Percentiles rank a stretch among this genome's conserved stretches.
phyloP scores from a whole-genome alignment of 495 filamentous ascomycete species.

The Xylona heveae region DNA sequence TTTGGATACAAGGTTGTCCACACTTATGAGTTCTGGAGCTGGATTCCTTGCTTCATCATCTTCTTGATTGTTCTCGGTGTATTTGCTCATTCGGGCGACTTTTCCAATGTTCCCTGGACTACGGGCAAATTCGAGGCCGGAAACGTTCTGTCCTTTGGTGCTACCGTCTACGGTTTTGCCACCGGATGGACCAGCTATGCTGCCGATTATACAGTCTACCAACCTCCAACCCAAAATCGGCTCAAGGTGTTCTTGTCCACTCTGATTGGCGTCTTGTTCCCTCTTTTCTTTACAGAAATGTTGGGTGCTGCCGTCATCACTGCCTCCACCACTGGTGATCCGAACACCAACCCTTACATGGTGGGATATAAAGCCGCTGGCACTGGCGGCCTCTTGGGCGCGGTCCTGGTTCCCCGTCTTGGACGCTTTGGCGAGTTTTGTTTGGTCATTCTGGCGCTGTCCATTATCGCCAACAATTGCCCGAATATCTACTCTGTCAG shows the following conservation, averaged over 20 bases:
- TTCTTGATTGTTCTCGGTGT: conserved; percentile 55
- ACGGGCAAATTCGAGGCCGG: conserved; percentile 41
- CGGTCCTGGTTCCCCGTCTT: conserved; percentile 40
- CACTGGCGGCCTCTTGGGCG: conserved; percentile 49
- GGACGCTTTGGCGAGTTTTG: conserved; percentile 71
- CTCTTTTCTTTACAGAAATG: conserved; percentile 59
- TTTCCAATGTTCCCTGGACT: conserved; percentile 42
- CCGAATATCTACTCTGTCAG: conserved; percentile 77
- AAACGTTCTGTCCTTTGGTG: conserved; percentile 46
- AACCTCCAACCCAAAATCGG: conserved; percentile 36
- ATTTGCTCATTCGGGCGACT: conserved; percentile 57
- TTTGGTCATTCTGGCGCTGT: conserved; percentile 55
- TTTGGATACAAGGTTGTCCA: conserved; percentile 75
- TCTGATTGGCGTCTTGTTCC: conserved; percentile 45
- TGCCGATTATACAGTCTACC: conserved; percentile 72
- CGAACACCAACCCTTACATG: conserved; percentile 32
- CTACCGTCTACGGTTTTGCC: conserved; percentile 55
- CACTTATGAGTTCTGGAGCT: conserved; percentile 55
- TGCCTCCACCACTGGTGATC: conserved; percentile 32
- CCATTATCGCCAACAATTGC: conserved; percentile 69
- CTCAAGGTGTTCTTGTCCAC: conserved; percentile 45
- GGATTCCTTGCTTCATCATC: conserved; percentile 57
- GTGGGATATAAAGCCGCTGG: conserved; percentile 35
- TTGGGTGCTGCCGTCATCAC: conserved; percentile 56
- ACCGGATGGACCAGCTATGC: conserved; percentile 67